Base-by-base conservation (phyloP, 2,329 filamentous ascomycete genomes). In the Paecilomyces variotii region DNA sequence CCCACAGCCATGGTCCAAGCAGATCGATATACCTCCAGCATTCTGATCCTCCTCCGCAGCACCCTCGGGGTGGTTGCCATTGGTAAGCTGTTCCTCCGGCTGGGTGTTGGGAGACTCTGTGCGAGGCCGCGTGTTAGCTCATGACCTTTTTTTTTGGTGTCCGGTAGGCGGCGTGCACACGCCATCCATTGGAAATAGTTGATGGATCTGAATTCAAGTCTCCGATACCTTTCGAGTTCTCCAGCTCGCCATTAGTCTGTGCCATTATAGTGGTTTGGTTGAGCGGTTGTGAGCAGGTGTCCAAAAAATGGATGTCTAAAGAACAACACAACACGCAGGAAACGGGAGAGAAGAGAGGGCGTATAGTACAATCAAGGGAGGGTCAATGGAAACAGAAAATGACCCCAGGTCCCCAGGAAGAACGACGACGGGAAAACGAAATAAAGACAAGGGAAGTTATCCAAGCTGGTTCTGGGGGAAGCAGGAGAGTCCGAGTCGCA, bases 181-280 rank as follows among this genome's bases (percentile, higher is more conserved):
- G 54, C 56, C 49, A 58, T 53, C 52, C 45, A 50, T 56, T 62
- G 60, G 58, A 59, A 57, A 57, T 55, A 24, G 32, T 34, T 32
- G 35, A 56, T 35, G 35, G 30, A 56, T 51, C 57, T 57, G 35
- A 54, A 55, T 50, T 25, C 24, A 54, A 54, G n/a, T 49, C 53
- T 52, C 25, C 57, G 53, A 55, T 62, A 76, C 74, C 74, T 73
- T 75, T 71, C 61, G 72, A 70, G 69, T 71, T 67, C 68, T 75
- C 72, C 65, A 67, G 60, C 34, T 70, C 68, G 56, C 69, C 73
- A 72, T 75, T 75, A 59, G 69, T 66, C 63, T 76, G 69, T 53
- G 72, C 71, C 74, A 77, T 77, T 66, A 60, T 65, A 64, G 61
- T 60, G 54, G 58, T 58, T 59, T 60, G 54, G 58, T 58, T 59